These are phyloP conservation scores for Calocybe cyanea DNA, from an alignment of 768 basidiomycete genomes.

Conservation along the genomic window DNA sequence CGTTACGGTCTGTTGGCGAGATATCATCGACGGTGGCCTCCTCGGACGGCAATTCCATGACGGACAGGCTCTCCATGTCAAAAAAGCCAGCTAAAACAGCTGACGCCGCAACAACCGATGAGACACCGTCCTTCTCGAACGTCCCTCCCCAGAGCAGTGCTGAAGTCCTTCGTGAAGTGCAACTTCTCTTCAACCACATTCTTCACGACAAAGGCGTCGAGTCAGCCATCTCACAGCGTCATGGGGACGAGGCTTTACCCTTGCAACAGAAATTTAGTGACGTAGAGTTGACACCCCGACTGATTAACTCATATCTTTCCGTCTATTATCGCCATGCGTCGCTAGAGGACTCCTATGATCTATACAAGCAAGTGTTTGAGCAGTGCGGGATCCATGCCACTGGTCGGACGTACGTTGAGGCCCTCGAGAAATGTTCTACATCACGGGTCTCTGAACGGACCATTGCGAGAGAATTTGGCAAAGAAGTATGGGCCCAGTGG, in stretches of 20 bases:
- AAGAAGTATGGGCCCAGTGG: slow-evolving; percentile 70
- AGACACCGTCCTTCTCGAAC: slow-evolving; percentile 35
- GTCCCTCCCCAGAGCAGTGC: slow-evolving; percentile 67
- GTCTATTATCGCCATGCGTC: slow-evolving; percentile 59
- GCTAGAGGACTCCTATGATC: slow-evolving; percentile 42
- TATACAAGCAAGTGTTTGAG: slow-evolving; percentile 51
- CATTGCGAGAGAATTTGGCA: slow-evolving; percentile 47
- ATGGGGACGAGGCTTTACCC: slow-evolving; percentile 12
- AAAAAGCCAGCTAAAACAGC: slow-evolving; percentile 6
- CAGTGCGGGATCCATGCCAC: slow-evolving; percentile 40
- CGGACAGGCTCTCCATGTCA: background rate
- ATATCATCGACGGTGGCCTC: background rate
- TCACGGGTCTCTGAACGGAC: slow-evolving; percentile 42
- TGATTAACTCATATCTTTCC: slow-evolving; percentile 79
- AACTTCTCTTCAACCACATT: slow-evolving; percentile 61
- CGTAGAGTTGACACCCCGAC: slow-evolving; percentile 54
- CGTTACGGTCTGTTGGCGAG: slow-evolving; percentile 39
- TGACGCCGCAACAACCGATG: background rate
- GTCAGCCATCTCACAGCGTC: background rate
- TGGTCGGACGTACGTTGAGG: slow-evolving; percentile 56
- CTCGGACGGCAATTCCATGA: background rate
- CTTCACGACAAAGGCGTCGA: slow-evolving; percentile 35
- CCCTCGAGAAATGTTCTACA: slow-evolving; percentile 61
- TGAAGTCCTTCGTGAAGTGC: slow-evolving; percentile 71
- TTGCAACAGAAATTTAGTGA: slow-evolving; percentile 43